These are phyloP conservation scores for Moniliella sp. DNA, from an alignment of 1,284 basidiomycete species.

Conservation along the genomic window DNA sequence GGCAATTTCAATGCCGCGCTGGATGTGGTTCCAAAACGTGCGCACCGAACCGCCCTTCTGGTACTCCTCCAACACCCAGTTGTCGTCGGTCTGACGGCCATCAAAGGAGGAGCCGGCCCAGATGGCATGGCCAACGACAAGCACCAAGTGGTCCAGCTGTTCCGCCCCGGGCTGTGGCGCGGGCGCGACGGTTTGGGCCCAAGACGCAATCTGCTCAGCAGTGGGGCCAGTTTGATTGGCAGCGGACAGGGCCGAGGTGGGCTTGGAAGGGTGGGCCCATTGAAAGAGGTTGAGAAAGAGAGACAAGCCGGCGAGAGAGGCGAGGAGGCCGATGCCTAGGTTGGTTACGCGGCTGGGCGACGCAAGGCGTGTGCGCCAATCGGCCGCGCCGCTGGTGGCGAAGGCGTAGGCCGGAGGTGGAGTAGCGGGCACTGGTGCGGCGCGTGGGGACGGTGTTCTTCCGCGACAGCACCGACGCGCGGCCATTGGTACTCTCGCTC, in stretches of 20 bases:
- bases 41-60: conserved; percentile 54
- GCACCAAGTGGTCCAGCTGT: conserved; percentile 46
- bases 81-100: conserved; percentile 14
- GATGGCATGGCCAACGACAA: conserved; percentile 78
- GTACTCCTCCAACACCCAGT: conserved; percentile 66
- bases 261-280: neutral
- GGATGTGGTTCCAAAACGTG: conserved; percentile 62
- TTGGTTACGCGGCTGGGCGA: conserved; percentile 30
- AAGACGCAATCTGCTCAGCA: conserved; percentile 5
- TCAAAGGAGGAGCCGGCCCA: conserved; percentile 47
- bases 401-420: too few relatives aligned
- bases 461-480: too few relatives aligned
- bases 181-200: too few relatives aligned
- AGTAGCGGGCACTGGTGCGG: too few relatives aligned
- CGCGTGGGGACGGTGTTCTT: too few relatives aligned
- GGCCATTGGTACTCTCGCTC: too few relatives aligned
- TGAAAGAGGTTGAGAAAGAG: conserved; percentile 18
- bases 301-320: conserved; percentile 13
- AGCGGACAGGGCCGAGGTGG: conserved; percentile 5
- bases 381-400: too few relatives aligned
- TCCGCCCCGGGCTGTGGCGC: conserved; percentile 12
- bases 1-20: conserved; percentile 46
- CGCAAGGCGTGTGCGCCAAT: conserved; percentile 14
- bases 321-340: conserved; percentile 25
- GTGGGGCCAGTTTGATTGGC: conserved; percentile 9